Conservation (phyloP, 2,329 filamentous ascomycete genomes). For the Microdochium trichocladiopsis region DNA sequence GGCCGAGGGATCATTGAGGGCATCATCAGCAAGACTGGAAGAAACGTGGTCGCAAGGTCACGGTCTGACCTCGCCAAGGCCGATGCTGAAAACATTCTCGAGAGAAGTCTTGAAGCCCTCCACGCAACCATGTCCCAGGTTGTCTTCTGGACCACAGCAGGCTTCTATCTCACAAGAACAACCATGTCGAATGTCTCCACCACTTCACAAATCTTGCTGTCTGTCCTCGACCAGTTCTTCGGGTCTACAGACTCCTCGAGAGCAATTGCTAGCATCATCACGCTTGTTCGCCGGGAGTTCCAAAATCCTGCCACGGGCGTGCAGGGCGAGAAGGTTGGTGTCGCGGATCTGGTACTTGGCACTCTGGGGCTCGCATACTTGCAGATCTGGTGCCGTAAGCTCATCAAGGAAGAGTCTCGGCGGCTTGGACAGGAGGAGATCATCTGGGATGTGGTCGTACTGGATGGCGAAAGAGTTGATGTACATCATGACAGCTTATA, state of each 20-base stretch:
- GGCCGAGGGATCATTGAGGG: constrained; percentile 47
- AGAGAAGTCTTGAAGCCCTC: constrained; percentile 47
- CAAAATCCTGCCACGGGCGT: constrained; percentile 54
- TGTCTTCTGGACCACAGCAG: constrained; percentile 54
- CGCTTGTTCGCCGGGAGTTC: constrained; percentile 56
- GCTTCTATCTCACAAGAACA: constrained; percentile 51
- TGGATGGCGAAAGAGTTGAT: constrained; percentile 51
- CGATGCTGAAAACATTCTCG: constrained; percentile 50
- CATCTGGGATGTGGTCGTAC: constrained; percentile 61
- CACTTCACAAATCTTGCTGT: constrained; percentile 49
- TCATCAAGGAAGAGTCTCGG: constrained; percentile 40
- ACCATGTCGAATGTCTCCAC: constrained; percentile 48
- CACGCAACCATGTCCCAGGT: constrained; percentile 51
- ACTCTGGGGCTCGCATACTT: constrained; percentile 55
- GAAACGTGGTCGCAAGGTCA: constrained; percentile 37
- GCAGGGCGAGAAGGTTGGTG: constrained; percentile 51
- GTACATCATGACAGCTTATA: constrained; percentile 32
- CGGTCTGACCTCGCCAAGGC: constrained; percentile 37
- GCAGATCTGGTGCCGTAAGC: constrained; percentile 47
- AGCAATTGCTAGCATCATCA: constrained; percentile 60
- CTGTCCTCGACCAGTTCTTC: constrained; percentile 55
- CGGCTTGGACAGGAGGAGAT: constrained; percentile 45
- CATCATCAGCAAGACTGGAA: constrained; percentile 44
- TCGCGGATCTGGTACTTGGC: constrained; percentile 54
- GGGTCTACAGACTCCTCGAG: constrained; percentile 64